Evolutionary conservation across 2,329 filamentous ascomycete species (phyloP).

Genomic region (Fusarium caatingaense): DNA sequence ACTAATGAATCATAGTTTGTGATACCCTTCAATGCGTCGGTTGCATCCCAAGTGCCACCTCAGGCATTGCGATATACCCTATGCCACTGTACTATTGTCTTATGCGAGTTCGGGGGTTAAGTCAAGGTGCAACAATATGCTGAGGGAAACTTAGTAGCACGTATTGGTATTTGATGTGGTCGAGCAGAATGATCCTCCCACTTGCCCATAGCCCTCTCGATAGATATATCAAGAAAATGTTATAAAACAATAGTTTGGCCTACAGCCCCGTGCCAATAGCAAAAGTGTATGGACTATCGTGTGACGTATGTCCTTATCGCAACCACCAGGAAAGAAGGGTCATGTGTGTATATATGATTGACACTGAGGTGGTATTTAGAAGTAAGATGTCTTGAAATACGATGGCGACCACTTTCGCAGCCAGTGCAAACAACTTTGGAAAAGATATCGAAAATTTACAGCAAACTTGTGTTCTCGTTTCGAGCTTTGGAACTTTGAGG

Average conservation of each 20-base stretch:
- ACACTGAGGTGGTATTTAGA: conserved; percentile 17
- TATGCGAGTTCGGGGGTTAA: neutral
- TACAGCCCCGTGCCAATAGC: neutral
- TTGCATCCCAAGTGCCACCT: neutral
- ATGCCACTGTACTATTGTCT: neutral
- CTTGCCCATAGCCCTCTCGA: neutral
- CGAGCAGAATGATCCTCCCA: conserved; percentile 12
- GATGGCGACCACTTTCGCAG: neutral
- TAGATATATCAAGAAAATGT: neutral
- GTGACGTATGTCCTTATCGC: conserved; percentile 11
- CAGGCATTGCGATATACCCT: neutral
- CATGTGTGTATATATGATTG: conserved; percentile 5
- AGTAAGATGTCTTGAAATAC: conserved; percentile 20
- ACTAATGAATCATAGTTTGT: conserved; percentile 21
- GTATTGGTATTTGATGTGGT: neutral
- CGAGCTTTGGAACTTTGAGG: neutral
- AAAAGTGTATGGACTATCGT: conserved; percentile 5
- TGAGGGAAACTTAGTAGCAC: neutral
- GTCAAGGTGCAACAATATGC: neutral
- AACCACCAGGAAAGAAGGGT: neutral
- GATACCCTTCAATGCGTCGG: conserved; percentile 7
- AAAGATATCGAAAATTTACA: neutral
- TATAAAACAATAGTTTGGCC: neutral
- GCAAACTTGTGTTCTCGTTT: neutral
- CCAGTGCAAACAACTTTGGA: neutral